Base-by-base conservation (phyloP, 1,139 yeast species). In the Protomyces inundatus region DNA sequence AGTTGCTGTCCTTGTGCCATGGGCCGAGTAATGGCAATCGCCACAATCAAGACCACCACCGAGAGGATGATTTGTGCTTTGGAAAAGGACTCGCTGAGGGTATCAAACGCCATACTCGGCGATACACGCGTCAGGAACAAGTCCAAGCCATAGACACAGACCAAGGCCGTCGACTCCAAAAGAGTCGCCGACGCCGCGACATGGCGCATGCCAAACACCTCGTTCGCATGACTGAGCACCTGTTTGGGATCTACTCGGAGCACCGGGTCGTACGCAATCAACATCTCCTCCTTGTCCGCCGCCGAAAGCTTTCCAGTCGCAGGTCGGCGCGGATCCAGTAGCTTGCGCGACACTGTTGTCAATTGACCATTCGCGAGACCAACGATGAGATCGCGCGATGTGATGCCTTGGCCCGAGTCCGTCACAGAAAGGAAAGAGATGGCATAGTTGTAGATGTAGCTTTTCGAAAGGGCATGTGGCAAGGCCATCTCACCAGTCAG, bases 91-190 rank as follows among this genome's bases (percentile, higher is more conserved):
- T 81, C 78, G 54, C 85, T 81, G 71, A 90, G 81, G 66, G 85
- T 79, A 75, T 93, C 98, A 75, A 89, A 91, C 59, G 90, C 88
- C 63, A 83, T 82, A 0, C 97, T 89, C 0, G 98, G 97, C 63
- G 88, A 83, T 32, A 88, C 79, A 62, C 84, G 79, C 0, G 95
- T 86, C 72, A 91, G 88, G 76, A 88, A 91, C 30, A 87, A 75
- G 72, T 89, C 96, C 3, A 70, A 65, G 45, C 89, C 90, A 62
- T 82, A 77, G 33, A 83, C 81, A 68, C 95, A 86, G 1, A 90
- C 81, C 45, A 88, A 79, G 1, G 87, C 79, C 0, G 98, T 90
- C 1, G 96, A 88, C 74, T 93, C 98, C 65, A 90, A 77, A 55
- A 83, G 80, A 0, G 97, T 87, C 1, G 93, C 84, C 40, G 80